Percentiles rank a stretch among this genome's conserved stretches.
Conservation (phyloP, 225 moss, liverwort and hornwort species). For the Antitrichia curtipendula region DNA sequence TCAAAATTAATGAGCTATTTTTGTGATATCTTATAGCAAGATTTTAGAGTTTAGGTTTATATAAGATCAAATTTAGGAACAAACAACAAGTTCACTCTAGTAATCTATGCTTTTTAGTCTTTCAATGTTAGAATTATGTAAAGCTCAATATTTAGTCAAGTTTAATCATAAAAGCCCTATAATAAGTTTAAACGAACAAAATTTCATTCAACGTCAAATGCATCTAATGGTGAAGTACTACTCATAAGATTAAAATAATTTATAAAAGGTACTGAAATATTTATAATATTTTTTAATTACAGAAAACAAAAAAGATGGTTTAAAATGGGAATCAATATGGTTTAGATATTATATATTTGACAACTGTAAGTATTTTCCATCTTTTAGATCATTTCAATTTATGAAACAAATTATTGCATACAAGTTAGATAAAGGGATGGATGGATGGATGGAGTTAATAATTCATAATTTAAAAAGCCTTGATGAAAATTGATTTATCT, state of each 20-base stretch:
- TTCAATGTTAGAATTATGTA: not conserved
- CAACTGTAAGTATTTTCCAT: not conserved
- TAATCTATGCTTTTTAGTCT: too few species aligned
- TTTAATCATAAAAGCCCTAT: not conserved
- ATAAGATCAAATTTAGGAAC: not conserved
- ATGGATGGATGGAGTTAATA: not conserved
- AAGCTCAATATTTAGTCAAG: not conserved
- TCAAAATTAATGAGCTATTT: not conserved
- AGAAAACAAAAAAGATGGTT: not conserved
- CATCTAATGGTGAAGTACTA: not conserved
- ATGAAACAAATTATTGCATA: not conserved
- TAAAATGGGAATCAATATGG: not conserved
- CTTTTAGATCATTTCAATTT: not conserved
- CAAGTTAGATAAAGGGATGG: not conserved
- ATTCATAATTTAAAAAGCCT: not conserved
- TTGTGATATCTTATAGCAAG: not conserved
- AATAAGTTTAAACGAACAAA: not conserved
- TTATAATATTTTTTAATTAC: not conserved
- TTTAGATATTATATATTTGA: not conserved
- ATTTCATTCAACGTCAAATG: not conserved
- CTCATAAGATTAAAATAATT: not conserved
- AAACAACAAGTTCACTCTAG: not conserved
- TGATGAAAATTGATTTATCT: not conserved
- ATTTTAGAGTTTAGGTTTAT: not conserved
- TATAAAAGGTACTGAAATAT: not conserved